A percentile compares a stretch with the other conserved stretches of the same genome.
Conservation (phyloP, 306 rosid genomes). For the Rubus parviflorus region DNA sequence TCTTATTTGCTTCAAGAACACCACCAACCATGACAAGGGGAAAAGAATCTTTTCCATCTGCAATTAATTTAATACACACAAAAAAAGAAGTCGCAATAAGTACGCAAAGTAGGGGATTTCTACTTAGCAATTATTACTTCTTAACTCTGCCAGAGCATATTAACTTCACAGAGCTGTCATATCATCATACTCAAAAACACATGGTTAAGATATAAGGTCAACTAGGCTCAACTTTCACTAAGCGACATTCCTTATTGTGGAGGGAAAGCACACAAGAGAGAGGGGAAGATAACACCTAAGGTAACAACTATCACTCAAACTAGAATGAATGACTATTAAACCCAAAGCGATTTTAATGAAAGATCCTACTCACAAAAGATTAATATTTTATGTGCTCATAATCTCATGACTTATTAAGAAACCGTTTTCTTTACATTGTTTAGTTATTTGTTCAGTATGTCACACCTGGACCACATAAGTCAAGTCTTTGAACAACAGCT, state of each 20-base stretch:
- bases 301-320: neutral
- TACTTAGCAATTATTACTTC: neutral
- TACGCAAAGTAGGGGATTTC: neutral
- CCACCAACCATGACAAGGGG: conserved; percentile 99
- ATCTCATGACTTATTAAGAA: neutral
- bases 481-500: conserved; percentile 89
- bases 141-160: neutral
- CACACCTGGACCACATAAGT: conserved; percentile 77
- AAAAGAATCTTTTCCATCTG: conserved; percentile 73
- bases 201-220: neutral
- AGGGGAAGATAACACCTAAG: neutral
- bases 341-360: neutral
- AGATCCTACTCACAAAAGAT: neutral
- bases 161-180: neutral
- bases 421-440: neutral
- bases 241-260: neutral
- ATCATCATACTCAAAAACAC: neutral
- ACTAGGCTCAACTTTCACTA: neutral
- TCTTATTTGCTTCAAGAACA: conserved; percentile 85
- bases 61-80: neutral
- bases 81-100: neutral
- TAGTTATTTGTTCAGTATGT: conserved; percentile 8
- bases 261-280: neutral
- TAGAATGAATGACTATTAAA: neutral
- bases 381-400: neutral